Evolutionary conservation across 2,329 filamentous ascomycete species (phyloP).

Genomic region (Xylaria digitata): DNA sequence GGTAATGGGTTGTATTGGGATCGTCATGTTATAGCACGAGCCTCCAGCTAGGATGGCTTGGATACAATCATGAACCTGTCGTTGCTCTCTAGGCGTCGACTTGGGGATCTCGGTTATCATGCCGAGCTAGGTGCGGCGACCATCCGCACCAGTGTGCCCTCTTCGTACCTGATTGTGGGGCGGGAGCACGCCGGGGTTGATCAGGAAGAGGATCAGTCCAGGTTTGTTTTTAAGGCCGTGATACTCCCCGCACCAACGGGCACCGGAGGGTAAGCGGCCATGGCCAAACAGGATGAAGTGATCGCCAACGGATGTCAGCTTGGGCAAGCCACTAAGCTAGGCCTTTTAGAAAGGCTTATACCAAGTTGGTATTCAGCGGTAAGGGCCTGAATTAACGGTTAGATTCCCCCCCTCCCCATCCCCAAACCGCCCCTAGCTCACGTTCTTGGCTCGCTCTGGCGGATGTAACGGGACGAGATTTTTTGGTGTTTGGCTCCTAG

Average conservation of each 20-base stretch:
- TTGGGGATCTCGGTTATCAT: slow-evolving; percentile 22
- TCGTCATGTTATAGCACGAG: slow-evolving; percentile 17
- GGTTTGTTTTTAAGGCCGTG: slow-evolving; percentile 2
- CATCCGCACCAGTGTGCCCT: slow-evolving; percentile 37
- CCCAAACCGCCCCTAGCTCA: slow-evolving; percentile 19
- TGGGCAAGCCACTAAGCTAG: slow-evolving; percentile 8
- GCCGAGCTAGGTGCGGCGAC: slow-evolving; percentile 29
- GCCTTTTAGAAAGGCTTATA: neutral
- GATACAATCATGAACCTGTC: slow-evolving; percentile 20
- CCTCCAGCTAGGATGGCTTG: slow-evolving; percentile 21
- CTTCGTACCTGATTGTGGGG: slow-evolving; percentile 34
- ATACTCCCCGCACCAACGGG: slow-evolving; percentile 21
- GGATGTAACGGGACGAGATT: slow-evolving; percentile 30
- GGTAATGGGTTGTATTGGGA: slow-evolving; percentile 5
- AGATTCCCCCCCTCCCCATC: neutral
- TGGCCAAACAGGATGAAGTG: slow-evolving; percentile 33
- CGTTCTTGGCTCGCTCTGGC: slow-evolving; percentile 31
- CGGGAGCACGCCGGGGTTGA: slow-evolving; percentile 4
- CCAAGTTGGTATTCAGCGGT: neutral
- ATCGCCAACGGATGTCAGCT: slow-evolving; percentile 25
- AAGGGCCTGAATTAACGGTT: slow-evolving; percentile 23
- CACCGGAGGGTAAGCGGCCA: slow-evolving; percentile 41
- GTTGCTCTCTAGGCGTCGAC: slow-evolving; percentile 9
- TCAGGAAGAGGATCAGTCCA: slow-evolving; percentile 32
- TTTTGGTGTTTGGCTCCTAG: slow-evolving; percentile 14